phyloP scores from a whole-genome alignment of 2,329 filamentous ascomycete species.

The Metarhizium brunneum region DNA sequence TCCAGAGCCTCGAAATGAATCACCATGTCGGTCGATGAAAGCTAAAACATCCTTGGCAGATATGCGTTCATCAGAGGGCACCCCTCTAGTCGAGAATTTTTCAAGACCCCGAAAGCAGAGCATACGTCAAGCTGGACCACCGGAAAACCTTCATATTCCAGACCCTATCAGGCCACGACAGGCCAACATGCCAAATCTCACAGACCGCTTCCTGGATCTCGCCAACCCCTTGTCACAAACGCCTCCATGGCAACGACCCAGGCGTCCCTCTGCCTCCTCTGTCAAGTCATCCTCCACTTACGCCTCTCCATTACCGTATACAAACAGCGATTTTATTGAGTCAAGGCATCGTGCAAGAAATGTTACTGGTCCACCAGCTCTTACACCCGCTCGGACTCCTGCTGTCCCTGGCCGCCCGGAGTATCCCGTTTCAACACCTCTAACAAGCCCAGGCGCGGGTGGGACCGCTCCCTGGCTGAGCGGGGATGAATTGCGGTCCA shows the following conservation, averaged over 20 bases:
- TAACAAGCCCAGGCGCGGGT: conserved; percentile 15
- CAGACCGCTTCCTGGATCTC: conserved; percentile 21
- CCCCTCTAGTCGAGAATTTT: conserved; percentile 43
- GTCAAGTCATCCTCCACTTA: conserved; percentile 36
- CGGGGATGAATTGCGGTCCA: conserved; percentile 44
- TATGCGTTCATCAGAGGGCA: conserved; percentile 25
- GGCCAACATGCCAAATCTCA: conserved; percentile 15
- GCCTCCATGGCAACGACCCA: conserved; percentile 31
- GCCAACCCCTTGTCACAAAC: conserved; percentile 17
- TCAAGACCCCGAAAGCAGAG: conserved; percentile 49
- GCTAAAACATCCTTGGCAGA: conserved; percentile 24
- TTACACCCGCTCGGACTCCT: conserved; percentile 17
- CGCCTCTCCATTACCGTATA: conserved; percentile 30
- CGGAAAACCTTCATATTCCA: conserved; percentile 7
- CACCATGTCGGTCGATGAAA: conserved; percentile 19
- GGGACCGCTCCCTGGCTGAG: conserved; percentile 37
- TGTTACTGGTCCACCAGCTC: conserved; percentile 15
- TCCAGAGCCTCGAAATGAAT: conserved; percentile 17
- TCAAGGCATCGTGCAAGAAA: conserved; percentile 20
- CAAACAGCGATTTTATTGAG: conserved; percentile 31
- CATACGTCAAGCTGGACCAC: conserved; percentile 30
- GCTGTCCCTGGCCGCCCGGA: conserved; percentile 20
- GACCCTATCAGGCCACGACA: conserved; percentile 22
- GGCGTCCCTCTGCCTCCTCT: conserved; percentile 39
- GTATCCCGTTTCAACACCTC: conserved; percentile 27